Conservation (phyloP, 2,329 filamentous ascomycete genomes). For the Aspergillus glaucus region DNA sequence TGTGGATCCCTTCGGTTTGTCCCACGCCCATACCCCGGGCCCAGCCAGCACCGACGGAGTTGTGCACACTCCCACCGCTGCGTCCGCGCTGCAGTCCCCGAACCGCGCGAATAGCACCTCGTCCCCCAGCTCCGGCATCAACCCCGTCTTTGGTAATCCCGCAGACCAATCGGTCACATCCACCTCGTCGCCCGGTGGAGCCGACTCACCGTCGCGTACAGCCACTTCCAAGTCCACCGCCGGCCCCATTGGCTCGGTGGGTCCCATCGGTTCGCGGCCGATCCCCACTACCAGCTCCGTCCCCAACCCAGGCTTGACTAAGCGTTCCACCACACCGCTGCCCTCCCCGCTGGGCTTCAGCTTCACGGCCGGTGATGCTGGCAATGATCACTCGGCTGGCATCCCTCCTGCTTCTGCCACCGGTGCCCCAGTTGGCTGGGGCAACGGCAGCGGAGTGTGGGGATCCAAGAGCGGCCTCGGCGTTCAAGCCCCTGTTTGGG, state of each 20-base stretch:
- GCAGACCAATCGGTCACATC: conserved; percentile 67
- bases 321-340: conserved; percentile 82
- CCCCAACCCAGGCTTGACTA: conserved; percentile 58
- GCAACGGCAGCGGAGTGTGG: conserved; percentile 76
- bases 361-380: conserved; percentile 52
- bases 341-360: conserved; percentile 80
- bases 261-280: conserved; percentile 89
- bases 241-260: conserved; percentile 60
- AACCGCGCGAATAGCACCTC: conserved; percentile 77
- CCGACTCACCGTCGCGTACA: conserved; percentile 62
- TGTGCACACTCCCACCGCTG: conserved; percentile 21
- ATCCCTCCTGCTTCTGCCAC: conserved; percentile 49
- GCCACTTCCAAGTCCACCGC: conserved; percentile 50
- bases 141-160: conserved; percentile 48
- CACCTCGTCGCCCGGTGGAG: conserved; percentile 73
- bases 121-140: conserved; percentile 54
- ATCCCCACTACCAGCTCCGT: conserved; percentile 48
- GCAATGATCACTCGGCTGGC: conserved; percentile 49
- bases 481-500: conserved; percentile 91
- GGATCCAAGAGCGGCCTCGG: conserved; percentile 74
- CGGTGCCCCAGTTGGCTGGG: conserved; percentile 54
- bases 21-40: conserved; percentile 38
- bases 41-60: conserved; percentile 46
- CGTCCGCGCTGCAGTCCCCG: conserved; percentile 45
- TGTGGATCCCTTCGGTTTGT: conserved; percentile 62